phyloP scores from a whole-genome alignment of 805 yeast species.

The Metschnikowia bowlesiae region DNA sequence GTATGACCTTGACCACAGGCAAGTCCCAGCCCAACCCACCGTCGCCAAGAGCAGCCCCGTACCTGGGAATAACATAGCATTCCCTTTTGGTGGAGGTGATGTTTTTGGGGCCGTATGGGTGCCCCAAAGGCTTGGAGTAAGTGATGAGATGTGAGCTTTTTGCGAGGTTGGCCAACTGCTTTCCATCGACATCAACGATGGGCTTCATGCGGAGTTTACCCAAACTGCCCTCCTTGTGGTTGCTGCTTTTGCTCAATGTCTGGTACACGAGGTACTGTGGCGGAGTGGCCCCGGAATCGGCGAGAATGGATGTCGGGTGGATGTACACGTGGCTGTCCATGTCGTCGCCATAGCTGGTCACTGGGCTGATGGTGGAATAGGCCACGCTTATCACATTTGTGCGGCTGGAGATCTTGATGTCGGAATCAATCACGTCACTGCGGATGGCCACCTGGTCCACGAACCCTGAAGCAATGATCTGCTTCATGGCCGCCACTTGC shows the following conservation, averaged over 20 bases:
- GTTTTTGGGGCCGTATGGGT: conserved; percentile 79
- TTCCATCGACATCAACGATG: conserved; percentile 69
- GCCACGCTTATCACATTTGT: conserved; percentile 58
- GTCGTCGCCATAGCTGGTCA: conserved; percentile 28
- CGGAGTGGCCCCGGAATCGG: conserved; percentile 60
- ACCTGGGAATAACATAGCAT: conserved; percentile 86
- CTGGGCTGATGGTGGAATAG: conserved; percentile 54
- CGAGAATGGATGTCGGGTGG: conserved; percentile 72
- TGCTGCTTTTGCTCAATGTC: conserved; percentile 54
- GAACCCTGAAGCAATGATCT: conserved; percentile 89
- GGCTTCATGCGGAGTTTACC: conserved; percentile 63
- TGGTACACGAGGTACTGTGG: conserved; percentile 77
- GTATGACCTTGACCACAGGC: conserved; percentile 70
- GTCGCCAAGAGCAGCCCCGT: conserved; percentile 77
- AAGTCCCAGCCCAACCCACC: conserved; percentile 93
- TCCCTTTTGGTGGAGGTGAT: conserved; percentile 65
- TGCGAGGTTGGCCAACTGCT: conserved; percentile 74
- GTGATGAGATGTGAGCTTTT: conserved; percentile 67
- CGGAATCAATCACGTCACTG: conserved; percentile 68
- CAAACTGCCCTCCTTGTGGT: conserved; percentile 38
- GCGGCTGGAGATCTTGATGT: conserved; percentile 54
- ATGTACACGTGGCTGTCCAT: conserved; percentile 62
- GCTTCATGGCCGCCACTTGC: conserved; percentile 79
- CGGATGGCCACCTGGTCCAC: conserved; percentile 86
- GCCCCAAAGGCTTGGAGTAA: conserved; percentile 88